Evolutionary conservation across 371 early-diverging fungal genomes (phyloP), one percentile per base, ranked within the genome.

Genomic region (Parasitella parasitica): DNA sequence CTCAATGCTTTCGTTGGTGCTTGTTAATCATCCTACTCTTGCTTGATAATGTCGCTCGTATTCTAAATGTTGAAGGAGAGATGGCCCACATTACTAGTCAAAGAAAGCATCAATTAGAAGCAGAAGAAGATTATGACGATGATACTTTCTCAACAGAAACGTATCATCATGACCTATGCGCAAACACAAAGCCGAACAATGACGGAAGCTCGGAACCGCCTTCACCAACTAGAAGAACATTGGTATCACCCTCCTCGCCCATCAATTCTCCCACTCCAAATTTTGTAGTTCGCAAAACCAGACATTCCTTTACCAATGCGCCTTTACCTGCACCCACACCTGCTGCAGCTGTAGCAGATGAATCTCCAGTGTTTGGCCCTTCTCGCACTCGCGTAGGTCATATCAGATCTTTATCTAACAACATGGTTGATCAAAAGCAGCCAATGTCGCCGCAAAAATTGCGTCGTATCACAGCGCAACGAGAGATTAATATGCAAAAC

Each of bases 51-150:
- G 55, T 77, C 4, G 64, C 75, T n/a, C 70, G 66, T 22, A 20
- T 62, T 16, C 46, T 77, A 6, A 57, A 69, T 35, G 69, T 77
- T 4, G 72, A 77, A 15, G 16, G 56, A 11, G 77, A 77, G 57
- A 70, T 77, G 68, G 52, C 22, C 16, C 32, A 24, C 27, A 36
- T 74, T 4, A 39, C 26, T 3, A n/a, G 24, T 37, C 27, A 38
- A 26, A 11, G 26, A 24, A n/a, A 38, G 6, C 36, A 27, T 34
- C 18, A n/a, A 34, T 13, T 9, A 20, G 59, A 37, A 22, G 56
- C 20, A 22, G 37, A 64, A 8, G 55, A 60, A n/a, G 43, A 56
- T 1, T 22, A 6, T 24, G 57, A 38, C 22, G 46, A 34, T 35
- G 52, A 60, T 34, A 6, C 22, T 41, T 34, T 15, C 8, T 37